Percentiles rank a stretch among this genome's conserved stretches.
phyloP scores from a whole-genome alignment of 306 rosid genomes.

The Arachis stenosperma region DNA sequence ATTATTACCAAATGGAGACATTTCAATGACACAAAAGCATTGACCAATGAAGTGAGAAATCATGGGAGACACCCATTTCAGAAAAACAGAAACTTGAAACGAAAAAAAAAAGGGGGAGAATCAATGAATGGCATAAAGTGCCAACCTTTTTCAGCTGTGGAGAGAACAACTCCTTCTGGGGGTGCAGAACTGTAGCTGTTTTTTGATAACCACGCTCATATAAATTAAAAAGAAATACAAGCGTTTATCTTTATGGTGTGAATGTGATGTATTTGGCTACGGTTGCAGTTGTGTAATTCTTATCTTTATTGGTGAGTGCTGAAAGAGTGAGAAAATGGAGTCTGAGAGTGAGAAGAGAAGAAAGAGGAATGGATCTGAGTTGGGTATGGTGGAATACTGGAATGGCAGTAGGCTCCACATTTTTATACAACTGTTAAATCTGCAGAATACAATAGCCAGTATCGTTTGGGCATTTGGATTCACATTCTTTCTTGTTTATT shows the following conservation, averaged over 20 bases:
- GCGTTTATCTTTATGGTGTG: background rate
- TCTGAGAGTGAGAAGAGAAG: constrained; percentile 43
- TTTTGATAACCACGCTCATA: constrained; percentile 11
- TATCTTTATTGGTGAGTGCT: constrained; percentile 20
- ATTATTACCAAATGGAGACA: constrained; percentile 1
- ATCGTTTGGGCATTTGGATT: constrained; percentile 51
- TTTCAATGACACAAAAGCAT: background rate
- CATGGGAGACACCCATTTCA: constrained; percentile 34
- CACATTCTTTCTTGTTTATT: constrained; percentile 31
- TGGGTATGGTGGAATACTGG: constrained; percentile 55
- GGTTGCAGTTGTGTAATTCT: background rate
- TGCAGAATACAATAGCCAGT: constrained; percentile 39
- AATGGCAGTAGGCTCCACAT: constrained; percentile 70
- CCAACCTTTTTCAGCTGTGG: constrained; percentile 38
- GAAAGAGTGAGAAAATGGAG: constrained; percentile 55
- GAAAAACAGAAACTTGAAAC: background rate
- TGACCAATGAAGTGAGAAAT: constrained; percentile 31
- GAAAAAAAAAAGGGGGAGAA: constrained; percentile 31
- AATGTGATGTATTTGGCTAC: constrained; percentile 15
- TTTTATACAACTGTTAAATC: constrained; percentile 49
- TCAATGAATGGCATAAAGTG: constrained; percentile 34
- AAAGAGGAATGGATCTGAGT: constrained; percentile 61
- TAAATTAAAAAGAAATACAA: background rate
- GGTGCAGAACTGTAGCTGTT: constrained; percentile 35
- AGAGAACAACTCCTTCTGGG: constrained; percentile 6